These are phyloP conservation scores for Pichia cephalocereana DNA, from an alignment of 805 yeast species.

Conservation along the genomic window DNA sequence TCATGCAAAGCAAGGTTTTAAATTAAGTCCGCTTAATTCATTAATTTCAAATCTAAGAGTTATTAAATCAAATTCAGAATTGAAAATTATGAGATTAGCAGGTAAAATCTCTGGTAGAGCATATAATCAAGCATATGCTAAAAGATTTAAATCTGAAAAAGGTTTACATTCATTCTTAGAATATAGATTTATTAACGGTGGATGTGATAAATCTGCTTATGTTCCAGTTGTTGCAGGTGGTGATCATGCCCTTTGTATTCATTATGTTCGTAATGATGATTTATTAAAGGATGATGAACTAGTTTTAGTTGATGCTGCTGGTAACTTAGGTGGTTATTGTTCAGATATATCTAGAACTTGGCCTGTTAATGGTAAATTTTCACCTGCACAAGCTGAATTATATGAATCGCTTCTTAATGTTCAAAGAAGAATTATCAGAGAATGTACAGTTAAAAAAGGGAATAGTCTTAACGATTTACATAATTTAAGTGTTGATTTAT, in stretches of 20 bases:
- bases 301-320: slow-evolving; percentile 93
- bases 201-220: slow-evolving; percentile 85
- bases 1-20: slow-evolving; percentile 10
- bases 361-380: slow-evolving; percentile 76
- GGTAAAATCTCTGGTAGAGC: slow-evolving; percentile 78
- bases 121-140: slow-evolving; percentile 72
- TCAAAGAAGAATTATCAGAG: slow-evolving; percentile 65
- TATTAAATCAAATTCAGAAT: slow-evolving; percentile 68
- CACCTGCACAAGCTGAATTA: slow-evolving; percentile 71
- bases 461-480: slow-evolving; percentile 69
- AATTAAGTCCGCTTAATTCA: slow-evolving; percentile 33
- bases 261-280: slow-evolving; percentile 89
- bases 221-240: slow-evolving; percentile 97
- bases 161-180: slow-evolving; percentile 74
- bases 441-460: slow-evolving; percentile 47
- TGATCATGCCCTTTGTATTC: slow-evolving; percentile 79
- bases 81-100: slow-evolving; percentile 71
- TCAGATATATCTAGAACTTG: slow-evolving; percentile 95
- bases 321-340: slow-evolving; percentile 86
- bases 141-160: slow-evolving; percentile 60
- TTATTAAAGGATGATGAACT: slow-evolving; percentile 59
- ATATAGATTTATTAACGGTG: slow-evolving; percentile 73
- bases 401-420: slow-evolving; percentile 84
- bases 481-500: slow-evolving; percentile 46
- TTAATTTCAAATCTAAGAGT: slow-evolving; percentile 45